phyloP scores from a whole-genome alignment of 2,329 filamentous ascomycete species.

The Trichocomaceae sp. region DNA sequence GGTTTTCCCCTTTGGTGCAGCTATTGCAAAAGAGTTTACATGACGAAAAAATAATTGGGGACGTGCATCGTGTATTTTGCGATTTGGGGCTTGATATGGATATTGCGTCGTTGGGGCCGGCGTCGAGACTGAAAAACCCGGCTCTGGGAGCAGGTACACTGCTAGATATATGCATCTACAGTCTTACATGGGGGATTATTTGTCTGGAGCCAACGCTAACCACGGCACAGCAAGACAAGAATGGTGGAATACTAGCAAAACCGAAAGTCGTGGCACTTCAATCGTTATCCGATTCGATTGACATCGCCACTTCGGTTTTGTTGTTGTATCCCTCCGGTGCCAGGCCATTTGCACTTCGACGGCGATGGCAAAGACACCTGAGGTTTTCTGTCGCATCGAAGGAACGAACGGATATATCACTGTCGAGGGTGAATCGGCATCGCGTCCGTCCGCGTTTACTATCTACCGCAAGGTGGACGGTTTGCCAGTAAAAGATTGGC shows the following conservation, averaged over 20 bases:
- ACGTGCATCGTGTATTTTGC: background rate
- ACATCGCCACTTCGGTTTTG: background rate
- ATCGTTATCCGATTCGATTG: background rate
- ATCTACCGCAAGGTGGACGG: background rate
- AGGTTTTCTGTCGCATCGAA: background rate
- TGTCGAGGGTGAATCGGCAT: background rate
- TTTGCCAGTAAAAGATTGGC: background rate
- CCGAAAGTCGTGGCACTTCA: background rate
- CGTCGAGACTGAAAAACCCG: slow-evolving; percentile 44
- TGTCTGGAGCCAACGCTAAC: background rate
- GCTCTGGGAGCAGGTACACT: background rate
- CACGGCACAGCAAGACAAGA: background rate
- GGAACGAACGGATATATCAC: background rate
- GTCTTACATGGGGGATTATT: background rate
- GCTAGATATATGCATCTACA: background rate
- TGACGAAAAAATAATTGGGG: slow-evolving; percentile 1
- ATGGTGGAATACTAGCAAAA: background rate
- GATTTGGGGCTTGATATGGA: background rate
- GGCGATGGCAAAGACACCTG: background rate
- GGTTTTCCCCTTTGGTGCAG: slow-evolving; percentile 2
- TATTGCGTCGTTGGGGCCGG: background rate
- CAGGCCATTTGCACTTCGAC: background rate
- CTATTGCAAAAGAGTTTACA: background rate
- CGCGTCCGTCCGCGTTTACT: background rate
- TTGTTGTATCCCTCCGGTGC: background rate